Conservation (phyloP, 1,284 basidiomycete genomes). For the Pascua sp. region DNA sequence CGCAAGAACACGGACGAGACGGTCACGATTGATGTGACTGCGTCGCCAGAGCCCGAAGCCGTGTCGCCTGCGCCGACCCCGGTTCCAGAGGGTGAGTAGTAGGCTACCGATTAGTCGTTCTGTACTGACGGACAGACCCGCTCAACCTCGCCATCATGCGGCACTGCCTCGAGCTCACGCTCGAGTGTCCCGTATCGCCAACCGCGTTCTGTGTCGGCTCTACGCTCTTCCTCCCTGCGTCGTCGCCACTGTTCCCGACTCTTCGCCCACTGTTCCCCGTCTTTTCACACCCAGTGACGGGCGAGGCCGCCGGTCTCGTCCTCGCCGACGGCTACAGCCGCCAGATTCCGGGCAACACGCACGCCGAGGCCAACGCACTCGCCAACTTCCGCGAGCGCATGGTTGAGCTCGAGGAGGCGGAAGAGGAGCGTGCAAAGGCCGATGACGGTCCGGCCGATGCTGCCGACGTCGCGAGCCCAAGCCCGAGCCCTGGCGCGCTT, state of each 20-base stretch:
- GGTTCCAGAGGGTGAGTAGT: constrained; percentile 8
- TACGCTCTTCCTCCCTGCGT: constrained; percentile 61
- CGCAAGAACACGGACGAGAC: constrained; percentile 47
- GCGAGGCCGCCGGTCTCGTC: constrained; percentile 46
- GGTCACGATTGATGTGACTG: constrained; percentile 25
- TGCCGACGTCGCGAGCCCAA: constrained; percentile 35
- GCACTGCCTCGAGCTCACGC: constrained; percentile 45
- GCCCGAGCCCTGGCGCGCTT: not conserved
- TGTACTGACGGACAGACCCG: constrained; percentile 22
- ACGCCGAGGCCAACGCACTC: constrained; percentile 94
- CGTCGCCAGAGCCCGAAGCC: constrained; percentile 6
- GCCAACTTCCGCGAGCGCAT: constrained; percentile 59
- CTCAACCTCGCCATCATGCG: constrained; percentile 43
- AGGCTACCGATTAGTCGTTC: too few species aligned
- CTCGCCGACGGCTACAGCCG: constrained; percentile 84
- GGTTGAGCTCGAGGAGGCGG: constrained; percentile 5
- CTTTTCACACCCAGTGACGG: constrained; percentile 20
- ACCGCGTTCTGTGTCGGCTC: constrained; percentile 96
- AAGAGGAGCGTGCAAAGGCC: not conserved
- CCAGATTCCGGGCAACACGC: constrained; percentile 91
- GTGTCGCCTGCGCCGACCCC: not conserved
- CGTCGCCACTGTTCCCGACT: constrained; percentile 38
- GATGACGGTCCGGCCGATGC: constrained; percentile 26
- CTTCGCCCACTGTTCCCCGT: constrained; percentile 35
- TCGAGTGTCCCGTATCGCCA: constrained; percentile 49